Base-by-base conservation (phyloP, 306 rosid species). In the Hippophae tibetana region DNA sequence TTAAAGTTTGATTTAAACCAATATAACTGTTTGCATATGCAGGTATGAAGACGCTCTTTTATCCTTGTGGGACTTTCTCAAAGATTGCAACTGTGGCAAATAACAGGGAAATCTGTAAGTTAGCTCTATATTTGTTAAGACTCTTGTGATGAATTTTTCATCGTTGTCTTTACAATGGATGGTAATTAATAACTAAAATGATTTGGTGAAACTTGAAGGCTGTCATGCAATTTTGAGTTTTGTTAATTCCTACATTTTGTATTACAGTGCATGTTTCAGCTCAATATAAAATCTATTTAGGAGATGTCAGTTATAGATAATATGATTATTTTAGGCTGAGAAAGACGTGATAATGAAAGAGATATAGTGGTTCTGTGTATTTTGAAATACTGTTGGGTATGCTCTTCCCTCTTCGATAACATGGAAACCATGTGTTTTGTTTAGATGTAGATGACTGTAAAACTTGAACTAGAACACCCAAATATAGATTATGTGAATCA, bases 41-140 rank as follows among this genome's bases (percentile, higher is more conserved):
- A 93, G 97, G 99, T 75, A 56, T 82, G 69, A 88, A 77, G 86
- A 93, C 99, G 25, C 80, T 78, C 75, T 88, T 86, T 84, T 93
- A 62, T 63, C 99, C 99, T 69, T 93, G 99, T 52, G 99, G 97
- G 60, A 88, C 99, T 54, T 78, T 93, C 70, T 78, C 99, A 45
- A 93, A 73, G 83, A 88, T 93, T 69, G 90, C 97, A 31, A 71
- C 84, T 9, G 95, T 88, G 51, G 99, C 96, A 75, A 78, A 68
- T 11, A 74, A 82, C 83, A 86, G 90, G 77, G 86, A 80, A 66
- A 84, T 84, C 57, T 88, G 99, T 93, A 77, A 92, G 99, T 87
- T 71, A 9, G 9, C 71, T 65, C 14, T 56, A 13, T 68, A 49
- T 54, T 54, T 60, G n/a, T 13, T n/a, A 6, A 59, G 41, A 58